A percentile compares a stretch with the other conserved stretches of the same genome.
Conservation (phyloP, 345 rosid species). For the Xanthoceras sorbifolium region DNA sequence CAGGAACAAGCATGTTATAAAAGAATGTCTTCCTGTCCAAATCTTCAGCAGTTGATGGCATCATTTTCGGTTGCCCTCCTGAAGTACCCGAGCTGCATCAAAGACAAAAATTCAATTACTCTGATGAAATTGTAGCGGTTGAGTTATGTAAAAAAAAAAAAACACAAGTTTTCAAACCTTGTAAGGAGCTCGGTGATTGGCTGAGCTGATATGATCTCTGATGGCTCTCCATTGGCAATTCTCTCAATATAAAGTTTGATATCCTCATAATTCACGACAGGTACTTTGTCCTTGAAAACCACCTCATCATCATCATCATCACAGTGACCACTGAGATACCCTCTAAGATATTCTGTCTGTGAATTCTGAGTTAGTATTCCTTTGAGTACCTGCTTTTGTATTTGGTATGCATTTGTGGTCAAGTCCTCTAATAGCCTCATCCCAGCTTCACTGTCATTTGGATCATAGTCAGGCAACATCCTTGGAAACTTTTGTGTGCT, state of each 20-base stretch:
- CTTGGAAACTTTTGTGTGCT: conserved; percentile 12
- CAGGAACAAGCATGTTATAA: conserved; percentile 87
- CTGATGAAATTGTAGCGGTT: too few relatives aligned
- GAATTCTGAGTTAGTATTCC: conserved; percentile 63
- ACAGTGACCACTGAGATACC: conserved; percentile 49
- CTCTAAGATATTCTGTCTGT: conserved; percentile 59
- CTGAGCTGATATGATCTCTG: conserved; percentile 66
- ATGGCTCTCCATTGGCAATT: conserved; percentile 73
- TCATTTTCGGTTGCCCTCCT: conserved; percentile 87
- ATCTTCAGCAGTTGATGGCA: conserved; percentile 96
- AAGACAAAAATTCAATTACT: neutral
- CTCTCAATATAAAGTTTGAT: conserved; percentile 68
- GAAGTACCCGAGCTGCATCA: conserved; percentile 90
- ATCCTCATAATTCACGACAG: conserved; percentile 82
- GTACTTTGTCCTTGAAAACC: conserved; percentile 65
- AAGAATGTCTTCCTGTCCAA: conserved; percentile 85
- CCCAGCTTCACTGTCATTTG: conserved; percentile 71
- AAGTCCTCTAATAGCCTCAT: conserved; percentile 71
- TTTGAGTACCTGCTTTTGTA: conserved; percentile 57
- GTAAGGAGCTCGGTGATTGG: conserved; percentile 90
- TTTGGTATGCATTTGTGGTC: conserved; percentile 58
- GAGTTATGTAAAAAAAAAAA: neutral
- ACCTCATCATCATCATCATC: conserved; percentile 31
- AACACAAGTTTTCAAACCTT: conserved; percentile 41
- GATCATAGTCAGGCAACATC: conserved; percentile 76